Percentiles rank a stretch among this genome's conserved stretches.
phyloP scores from a whole-genome alignment of 139 green algal species.

The Pycnococcus provasolii region DNA sequence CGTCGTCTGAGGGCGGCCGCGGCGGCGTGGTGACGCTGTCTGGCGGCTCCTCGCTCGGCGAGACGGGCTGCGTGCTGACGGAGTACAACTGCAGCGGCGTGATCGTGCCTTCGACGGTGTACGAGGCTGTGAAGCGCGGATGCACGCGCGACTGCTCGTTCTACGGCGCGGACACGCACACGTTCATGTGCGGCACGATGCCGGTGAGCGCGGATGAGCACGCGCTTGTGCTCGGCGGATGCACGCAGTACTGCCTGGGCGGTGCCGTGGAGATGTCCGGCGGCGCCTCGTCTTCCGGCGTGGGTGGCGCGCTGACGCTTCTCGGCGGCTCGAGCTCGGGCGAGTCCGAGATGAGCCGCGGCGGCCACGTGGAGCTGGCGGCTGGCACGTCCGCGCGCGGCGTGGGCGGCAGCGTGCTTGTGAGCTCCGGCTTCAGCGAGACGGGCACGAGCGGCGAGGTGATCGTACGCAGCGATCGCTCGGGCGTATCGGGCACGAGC shows the following conservation, averaged over 20 bases:
- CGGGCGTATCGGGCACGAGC: not conserved
- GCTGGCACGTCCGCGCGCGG: not conserved
- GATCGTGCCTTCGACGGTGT: not conserved
- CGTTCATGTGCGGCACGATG: constrained; percentile 1
- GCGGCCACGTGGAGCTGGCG: constrained; percentile 9
- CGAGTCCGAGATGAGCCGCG: not conserved
- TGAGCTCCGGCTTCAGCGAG: not conserved
- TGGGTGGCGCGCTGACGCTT: constrained; percentile 7
- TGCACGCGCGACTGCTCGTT: constrained; percentile 4
- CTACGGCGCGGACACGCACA: not conserved
- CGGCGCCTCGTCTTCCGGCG: not conserved
- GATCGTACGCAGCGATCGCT: not conserved
- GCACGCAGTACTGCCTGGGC: constrained; percentile 13
- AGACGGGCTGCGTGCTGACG: not conserved
- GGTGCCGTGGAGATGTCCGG: constrained; percentile 5
- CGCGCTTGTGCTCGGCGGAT: not conserved
- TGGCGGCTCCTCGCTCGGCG: too few species aligned
- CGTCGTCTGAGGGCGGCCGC: too few species aligned
- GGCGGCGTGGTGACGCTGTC: too few species aligned
- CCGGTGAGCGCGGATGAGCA: not conserved
- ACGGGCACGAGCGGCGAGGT: constrained; percentile 3
- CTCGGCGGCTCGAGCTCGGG: not conserved
- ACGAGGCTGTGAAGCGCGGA: constrained; percentile 4
- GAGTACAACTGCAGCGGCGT: constrained; percentile 8
- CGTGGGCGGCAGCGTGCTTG: not conserved